These are phyloP conservation scores for Fusarium staphyleae DNA, from an alignment of 2,329 filamentous ascomycete genomes.

Conservation along the genomic window DNA sequence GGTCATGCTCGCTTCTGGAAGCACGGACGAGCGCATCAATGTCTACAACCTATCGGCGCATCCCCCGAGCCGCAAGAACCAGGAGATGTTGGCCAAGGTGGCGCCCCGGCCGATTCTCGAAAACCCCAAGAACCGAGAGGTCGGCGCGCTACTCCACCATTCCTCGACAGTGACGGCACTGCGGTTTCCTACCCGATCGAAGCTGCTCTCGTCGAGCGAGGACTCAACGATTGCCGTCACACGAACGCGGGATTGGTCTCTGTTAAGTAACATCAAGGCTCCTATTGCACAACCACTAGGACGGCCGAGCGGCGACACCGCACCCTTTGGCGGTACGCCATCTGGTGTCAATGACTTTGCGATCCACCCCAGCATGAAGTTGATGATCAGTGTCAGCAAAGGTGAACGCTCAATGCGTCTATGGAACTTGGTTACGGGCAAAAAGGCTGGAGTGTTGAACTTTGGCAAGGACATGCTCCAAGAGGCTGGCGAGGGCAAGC, in stretches of 20 bases:
- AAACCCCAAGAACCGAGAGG: constrained; percentile 85
- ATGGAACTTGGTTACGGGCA: constrained; percentile 96
- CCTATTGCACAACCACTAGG: constrained; percentile 82
- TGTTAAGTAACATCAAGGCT: constrained; percentile 86
- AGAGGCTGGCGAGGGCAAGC: constrained; percentile 77
- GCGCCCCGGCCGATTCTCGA: constrained; percentile 78
- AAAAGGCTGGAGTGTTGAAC: constrained; percentile 91
- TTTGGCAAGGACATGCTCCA: constrained; percentile 77
- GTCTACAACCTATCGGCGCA: constrained; percentile 86
- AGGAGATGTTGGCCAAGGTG: constrained; percentile 70
- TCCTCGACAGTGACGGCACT: constrained; percentile 80
- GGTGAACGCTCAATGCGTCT: constrained; percentile 91
- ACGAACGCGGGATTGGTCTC: constrained; percentile 85
- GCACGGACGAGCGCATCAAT: constrained; percentile 94
- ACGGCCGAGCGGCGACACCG: constrained; percentile 88
- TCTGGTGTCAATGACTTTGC: constrained; percentile 95
- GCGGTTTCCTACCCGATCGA: constrained; percentile 82
- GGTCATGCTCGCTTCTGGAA: constrained; percentile 87
- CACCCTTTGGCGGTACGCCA: constrained; percentile 78
- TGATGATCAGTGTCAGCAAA: constrained; percentile 92
- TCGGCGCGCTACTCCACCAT: constrained; percentile 89
- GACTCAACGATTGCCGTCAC: constrained; percentile 92
- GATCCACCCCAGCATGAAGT: constrained; percentile 93
- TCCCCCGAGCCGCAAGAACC: constrained; percentile 63
- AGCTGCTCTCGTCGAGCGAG: constrained; percentile 86